Conservation (phyloP, 2,329 filamentous ascomycete genomes). For the Aspergillus sp. region DNA sequence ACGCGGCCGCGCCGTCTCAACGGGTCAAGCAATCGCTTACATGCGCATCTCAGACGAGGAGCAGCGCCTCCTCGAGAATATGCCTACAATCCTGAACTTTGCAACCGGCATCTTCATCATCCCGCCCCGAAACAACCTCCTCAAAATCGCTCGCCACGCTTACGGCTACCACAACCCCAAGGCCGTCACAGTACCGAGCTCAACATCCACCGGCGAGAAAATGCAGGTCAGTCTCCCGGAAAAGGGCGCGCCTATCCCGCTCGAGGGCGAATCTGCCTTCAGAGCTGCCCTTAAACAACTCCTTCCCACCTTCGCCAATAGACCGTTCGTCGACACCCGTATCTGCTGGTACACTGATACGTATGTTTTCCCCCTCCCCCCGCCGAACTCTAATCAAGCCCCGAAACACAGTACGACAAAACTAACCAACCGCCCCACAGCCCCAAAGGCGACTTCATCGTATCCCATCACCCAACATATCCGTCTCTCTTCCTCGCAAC, state of each 20-base stretch:
- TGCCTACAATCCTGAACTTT: slow-evolving; percentile 62
- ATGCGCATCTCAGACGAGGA: slow-evolving; percentile 72
- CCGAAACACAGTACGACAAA: neutral
- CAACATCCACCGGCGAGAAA: slow-evolving; percentile 15
- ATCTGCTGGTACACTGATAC: slow-evolving; percentile 80
- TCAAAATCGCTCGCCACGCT: slow-evolving; percentile 70
- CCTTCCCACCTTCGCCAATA: slow-evolving; percentile 59
- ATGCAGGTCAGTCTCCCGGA: slow-evolving; percentile 43
- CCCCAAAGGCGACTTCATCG: slow-evolving; percentile 67
- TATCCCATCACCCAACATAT: slow-evolving; percentile 67
- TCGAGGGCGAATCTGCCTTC: slow-evolving; percentile 62
- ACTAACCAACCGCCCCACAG: slow-evolving; percentile 18
- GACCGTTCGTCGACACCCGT: slow-evolving; percentile 62
- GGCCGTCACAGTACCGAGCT: slow-evolving; percentile 31
- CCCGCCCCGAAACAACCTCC: slow-evolving; percentile 53
- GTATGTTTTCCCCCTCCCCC: slow-evolving; percentile 26
- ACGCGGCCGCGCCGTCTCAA: slow-evolving; percentile 72
- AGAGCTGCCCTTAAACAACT: slow-evolving; percentile 61
- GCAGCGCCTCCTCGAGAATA: slow-evolving; percentile 61
- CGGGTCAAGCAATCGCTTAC: slow-evolving; percentile 79
- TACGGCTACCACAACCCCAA: slow-evolving; percentile 62
- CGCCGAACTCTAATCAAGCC: neutral
- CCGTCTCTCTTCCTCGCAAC: slow-evolving; percentile 51
- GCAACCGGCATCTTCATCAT: slow-evolving; percentile 56
- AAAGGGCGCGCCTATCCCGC: slow-evolving; percentile 38